Evolutionary conservation across 2,329 filamentous ascomycete genomes (phyloP).

Genomic region (Pseudogymnoascus sp.): DNA sequence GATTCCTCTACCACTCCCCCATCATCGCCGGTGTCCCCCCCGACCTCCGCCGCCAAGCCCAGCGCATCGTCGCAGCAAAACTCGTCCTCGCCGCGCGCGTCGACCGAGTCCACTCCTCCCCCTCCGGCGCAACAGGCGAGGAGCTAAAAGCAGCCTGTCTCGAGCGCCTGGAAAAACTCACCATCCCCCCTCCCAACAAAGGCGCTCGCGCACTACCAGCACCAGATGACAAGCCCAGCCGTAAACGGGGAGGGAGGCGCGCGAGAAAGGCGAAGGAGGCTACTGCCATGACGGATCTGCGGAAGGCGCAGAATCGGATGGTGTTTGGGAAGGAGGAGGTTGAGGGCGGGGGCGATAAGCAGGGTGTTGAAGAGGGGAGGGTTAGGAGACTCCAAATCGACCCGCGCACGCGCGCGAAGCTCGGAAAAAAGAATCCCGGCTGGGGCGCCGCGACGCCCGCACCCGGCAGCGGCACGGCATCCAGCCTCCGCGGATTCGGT

Average conservation of each 20-base stretch:
- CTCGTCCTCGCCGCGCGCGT: slow-evolving; percentile 88
- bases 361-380: slow-evolving; percentile 77
- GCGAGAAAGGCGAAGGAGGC: slow-evolving; percentile 95
- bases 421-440: slow-evolving; percentile 90
- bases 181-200: slow-evolving; percentile 83
- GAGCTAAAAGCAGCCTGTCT: slow-evolving; percentile 75
- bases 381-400: slow-evolving; percentile 86
- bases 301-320: slow-evolving; percentile 94
- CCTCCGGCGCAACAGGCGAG: slow-evolving; percentile 75
- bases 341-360: slow-evolving; percentile 80
- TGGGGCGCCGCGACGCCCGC: slow-evolving; percentile 69
- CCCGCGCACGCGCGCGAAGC: slow-evolving; percentile 83
- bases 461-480: slow-evolving; percentile 52
- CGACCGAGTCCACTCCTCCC: slow-evolving; percentile 73
- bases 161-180: slow-evolving; percentile 83
- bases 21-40: slow-evolving; percentile 78
- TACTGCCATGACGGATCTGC: slow-evolving; percentile 90
- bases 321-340: slow-evolving; percentile 92
- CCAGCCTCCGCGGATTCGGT: slow-evolving; percentile 73
- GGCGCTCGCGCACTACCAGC: slow-evolving; percentile 79
- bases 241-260: slow-evolving; percentile 84
- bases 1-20: slow-evolving; percentile 85
- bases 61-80: slow-evolving; percentile 91
- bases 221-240: slow-evolving; percentile 88
- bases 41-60: slow-evolving; percentile 85